These are phyloP conservation scores for Teratosphaeria viscida DNA, from an alignment of 2,329 filamentous ascomycete genomes.

Conservation along the genomic window DNA sequence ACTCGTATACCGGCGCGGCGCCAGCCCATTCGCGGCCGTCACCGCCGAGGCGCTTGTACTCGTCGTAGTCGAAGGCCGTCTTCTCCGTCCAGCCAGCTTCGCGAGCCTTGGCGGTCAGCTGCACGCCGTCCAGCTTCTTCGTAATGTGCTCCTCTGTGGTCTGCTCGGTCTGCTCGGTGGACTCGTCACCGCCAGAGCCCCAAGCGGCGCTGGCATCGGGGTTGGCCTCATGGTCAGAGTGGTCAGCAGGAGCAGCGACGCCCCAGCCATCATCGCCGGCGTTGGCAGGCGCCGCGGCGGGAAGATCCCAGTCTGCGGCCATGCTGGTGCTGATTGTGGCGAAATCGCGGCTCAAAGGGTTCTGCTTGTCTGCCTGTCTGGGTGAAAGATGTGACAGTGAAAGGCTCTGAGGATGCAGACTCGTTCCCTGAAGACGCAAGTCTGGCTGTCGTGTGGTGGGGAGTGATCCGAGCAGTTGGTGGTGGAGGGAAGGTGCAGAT, in stretches of 20 bases:
- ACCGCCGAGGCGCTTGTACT: conserved; percentile 10
- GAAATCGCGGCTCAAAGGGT: background rate
- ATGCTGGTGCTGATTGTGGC: background rate
- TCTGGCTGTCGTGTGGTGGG: background rate
- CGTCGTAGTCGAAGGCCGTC: conserved; percentile 18
- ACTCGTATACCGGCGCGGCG: conserved; percentile 64
- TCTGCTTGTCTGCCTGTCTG: no score
- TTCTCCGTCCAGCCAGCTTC: conserved; percentile 6
- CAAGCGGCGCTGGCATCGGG: background rate
- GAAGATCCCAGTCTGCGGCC: background rate
- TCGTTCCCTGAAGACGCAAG: background rate
- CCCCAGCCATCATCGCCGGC: background rate
- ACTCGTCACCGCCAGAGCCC: background rate
- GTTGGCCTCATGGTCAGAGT: background rate
- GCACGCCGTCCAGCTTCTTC: background rate
- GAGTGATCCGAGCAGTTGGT: background rate
- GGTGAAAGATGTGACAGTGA: background rate
- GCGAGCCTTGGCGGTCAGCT: background rate
- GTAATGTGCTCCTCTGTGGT: background rate
- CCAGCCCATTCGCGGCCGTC: conserved; percentile 31
- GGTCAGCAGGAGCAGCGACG: background rate
- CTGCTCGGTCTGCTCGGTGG: background rate
- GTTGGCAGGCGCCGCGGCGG: background rate
- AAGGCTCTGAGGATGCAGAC: background rate
- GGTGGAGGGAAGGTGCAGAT: background rate